Evolutionary conservation across 768 basidiomycete species (phyloP).

Genomic region (Cystofilobasidium ferigula): DNA sequence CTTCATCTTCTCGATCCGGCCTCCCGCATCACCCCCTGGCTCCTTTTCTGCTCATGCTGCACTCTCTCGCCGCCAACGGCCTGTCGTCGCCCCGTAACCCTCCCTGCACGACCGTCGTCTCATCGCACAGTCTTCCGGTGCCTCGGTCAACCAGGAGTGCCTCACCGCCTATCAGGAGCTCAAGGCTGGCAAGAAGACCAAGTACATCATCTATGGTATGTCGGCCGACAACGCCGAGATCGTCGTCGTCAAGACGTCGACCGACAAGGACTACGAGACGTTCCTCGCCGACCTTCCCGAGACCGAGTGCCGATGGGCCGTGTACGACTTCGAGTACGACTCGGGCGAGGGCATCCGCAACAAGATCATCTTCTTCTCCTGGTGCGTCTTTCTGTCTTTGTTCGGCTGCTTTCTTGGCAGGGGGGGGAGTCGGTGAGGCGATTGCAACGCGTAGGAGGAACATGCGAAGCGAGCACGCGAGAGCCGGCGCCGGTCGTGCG

Average conservation of each 20-base stretch:
- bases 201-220: constrained; percentile 73
- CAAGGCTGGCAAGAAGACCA: constrained; percentile 63
- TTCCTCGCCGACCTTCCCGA: constrained; percentile 68
- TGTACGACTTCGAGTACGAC: constrained; percentile 82
- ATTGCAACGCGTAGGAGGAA: background rate
- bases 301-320: constrained; percentile 68
- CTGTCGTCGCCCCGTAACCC: background rate
- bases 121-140: constrained; percentile 52
- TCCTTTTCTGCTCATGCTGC: too few species aligned
- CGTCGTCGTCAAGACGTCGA: constrained; percentile 52
- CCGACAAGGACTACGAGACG: constrained; percentile 50
- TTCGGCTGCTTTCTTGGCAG: background rate
- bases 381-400: constrained; percentile 49
- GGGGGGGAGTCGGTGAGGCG: background rate
- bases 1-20: too few species aligned
- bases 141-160: constrained; percentile 52
- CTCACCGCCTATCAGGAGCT: constrained; percentile 53
- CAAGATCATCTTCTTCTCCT: constrained; percentile 73
- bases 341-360: constrained; percentile 63
- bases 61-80: background rate
- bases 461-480: background rate
- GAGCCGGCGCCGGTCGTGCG: too few species aligned
- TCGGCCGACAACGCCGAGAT: constrained; percentile 57
- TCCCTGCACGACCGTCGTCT: background rate
- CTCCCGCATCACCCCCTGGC: too few species aligned